Evolutionary conservation across 768 basidiomycete genomes (phyloP).

Genomic region (Chalciporus sphaerocephalus): DNA sequence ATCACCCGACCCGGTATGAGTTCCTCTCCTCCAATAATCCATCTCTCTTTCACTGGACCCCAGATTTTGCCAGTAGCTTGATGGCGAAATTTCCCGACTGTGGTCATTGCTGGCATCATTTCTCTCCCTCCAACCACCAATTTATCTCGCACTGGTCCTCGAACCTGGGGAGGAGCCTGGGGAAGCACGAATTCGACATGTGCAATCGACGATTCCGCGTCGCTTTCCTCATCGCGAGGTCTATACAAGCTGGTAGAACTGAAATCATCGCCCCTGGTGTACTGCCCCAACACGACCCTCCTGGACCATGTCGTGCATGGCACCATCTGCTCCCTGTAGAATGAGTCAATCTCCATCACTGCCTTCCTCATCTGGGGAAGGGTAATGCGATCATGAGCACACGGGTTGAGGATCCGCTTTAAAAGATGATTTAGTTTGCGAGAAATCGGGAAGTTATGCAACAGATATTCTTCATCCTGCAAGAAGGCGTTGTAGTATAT

Average conservation of each 20-base stretch:
- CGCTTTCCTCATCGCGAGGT: background rate
- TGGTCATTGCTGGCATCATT: no score
- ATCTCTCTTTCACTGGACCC: background rate
- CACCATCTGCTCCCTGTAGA: slow-evolving; percentile 1
- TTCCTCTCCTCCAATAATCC: background rate
- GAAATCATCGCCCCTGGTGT: no score
- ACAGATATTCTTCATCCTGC: background rate
- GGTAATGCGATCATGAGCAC: slow-evolving; percentile 7
- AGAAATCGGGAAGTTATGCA: slow-evolving; percentile 9
- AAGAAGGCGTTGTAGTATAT: slow-evolving; percentile 3
- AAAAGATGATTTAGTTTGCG: slow-evolving; percentile 6
- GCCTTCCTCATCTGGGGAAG: slow-evolving; percentile 19
- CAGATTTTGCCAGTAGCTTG: background rate
- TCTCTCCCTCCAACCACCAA: no score
- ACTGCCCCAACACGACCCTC: background rate
- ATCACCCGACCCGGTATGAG: no score
- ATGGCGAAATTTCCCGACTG: background rate
- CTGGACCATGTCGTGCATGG: background rate
- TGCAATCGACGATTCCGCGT: no score
- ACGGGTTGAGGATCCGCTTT: slow-evolving; percentile 14
- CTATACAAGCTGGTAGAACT: no score
- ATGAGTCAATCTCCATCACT: slow-evolving; percentile 11
- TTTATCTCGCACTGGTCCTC: no score
- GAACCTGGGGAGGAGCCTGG: no score
- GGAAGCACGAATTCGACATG: no score